These are phyloP conservation scores for Hirsutella thompsonii DNA, from an alignment of 2,329 filamentous ascomycete genomes.

Conservation along the genomic window DNA sequence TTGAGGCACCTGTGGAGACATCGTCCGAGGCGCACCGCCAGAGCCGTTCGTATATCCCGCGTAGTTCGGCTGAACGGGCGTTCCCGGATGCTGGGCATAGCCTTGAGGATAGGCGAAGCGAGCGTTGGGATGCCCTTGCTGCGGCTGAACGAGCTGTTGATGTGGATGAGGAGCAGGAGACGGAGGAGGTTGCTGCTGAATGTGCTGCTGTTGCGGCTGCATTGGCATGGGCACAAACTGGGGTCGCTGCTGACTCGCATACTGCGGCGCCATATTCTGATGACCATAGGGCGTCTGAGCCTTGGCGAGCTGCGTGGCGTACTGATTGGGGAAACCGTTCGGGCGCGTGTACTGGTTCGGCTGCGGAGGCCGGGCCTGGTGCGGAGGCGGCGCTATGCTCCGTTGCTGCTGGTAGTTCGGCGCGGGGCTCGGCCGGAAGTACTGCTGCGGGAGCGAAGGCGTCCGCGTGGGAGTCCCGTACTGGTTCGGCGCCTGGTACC, in stretches of 20 bases:
- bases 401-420: constrained; percentile 28
- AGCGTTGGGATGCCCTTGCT: constrained; percentile 27
- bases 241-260: constrained; percentile 31
- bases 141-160: constrained; percentile 7
- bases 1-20: constrained; percentile 30
- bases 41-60: constrained; percentile 29
- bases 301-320: constrained; percentile 37
- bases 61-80: constrained; percentile 23
- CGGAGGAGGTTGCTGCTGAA: background rate
- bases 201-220: constrained; percentile 2
- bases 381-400: constrained; percentile 15
- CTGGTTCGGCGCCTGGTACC: constrained; percentile 29
- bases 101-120: constrained; percentile 27
- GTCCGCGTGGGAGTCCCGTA: constrained; percentile 34
- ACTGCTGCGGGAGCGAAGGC: constrained; percentile 30
- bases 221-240: constrained; percentile 26
- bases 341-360: constrained; percentile 36
- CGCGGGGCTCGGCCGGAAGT: constrained; percentile 24
- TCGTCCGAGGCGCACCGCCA: constrained; percentile 25
- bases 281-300: constrained; percentile 38
- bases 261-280: constrained; percentile 34
- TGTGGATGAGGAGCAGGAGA: background rate
- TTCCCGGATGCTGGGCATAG: constrained; percentile 22
- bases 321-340: constrained; percentile 33
- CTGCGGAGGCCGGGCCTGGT: constrained; percentile 21